Evolutionary conservation across 192 early-diverging fungal genomes (phyloP).

Genomic region (Entrophospora sp.): DNA sequence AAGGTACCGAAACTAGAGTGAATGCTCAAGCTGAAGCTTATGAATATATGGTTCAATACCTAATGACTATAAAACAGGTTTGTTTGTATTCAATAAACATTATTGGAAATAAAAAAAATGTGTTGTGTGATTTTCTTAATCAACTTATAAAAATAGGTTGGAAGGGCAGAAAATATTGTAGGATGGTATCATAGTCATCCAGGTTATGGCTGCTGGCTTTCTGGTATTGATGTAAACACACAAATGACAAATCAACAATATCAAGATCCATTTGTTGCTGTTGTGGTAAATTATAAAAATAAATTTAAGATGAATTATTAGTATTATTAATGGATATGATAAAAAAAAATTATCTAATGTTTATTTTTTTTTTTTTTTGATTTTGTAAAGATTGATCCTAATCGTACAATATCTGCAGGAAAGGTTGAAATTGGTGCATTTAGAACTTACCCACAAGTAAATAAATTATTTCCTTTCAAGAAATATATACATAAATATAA

Average conservation of each 20-base stretch:
- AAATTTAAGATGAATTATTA: not conserved
- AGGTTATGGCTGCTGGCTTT: conserved; percentile 99
- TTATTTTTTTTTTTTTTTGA: no score
- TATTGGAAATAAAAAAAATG: not conserved
- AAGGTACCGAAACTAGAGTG: conserved; percentile 96
- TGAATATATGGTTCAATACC: conserved; percentile 96
- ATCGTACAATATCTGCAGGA: conserved; percentile 92
- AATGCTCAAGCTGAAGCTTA: conserved; percentile 88
- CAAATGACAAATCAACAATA: conserved; percentile 93
- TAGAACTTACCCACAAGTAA: conserved; percentile 73
- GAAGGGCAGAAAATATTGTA: conserved; percentile 82
- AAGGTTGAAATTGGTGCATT: conserved; percentile 99
- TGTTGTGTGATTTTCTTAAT: not conserved
- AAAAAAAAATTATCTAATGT: not conserved
- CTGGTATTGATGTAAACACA: conserved; percentile 94
- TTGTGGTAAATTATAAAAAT: conserved; percentile 59
- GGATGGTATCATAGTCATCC: conserved; percentile 99
- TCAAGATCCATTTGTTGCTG: conserved; percentile 90
- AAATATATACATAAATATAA: not conserved
- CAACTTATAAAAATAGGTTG: conserved; percentile 44
- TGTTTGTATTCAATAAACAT: not conserved
- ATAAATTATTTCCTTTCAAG: not conserved
- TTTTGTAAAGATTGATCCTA: conserved; percentile 78
- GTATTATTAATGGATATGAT: not conserved
- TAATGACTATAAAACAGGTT: conserved; percentile 74